Evolutionary conservation across 2,329 filamentous ascomycete species (phyloP), one percentile per base, ranked within the genome.

Genomic region (Aspergillus sp.): DNA sequence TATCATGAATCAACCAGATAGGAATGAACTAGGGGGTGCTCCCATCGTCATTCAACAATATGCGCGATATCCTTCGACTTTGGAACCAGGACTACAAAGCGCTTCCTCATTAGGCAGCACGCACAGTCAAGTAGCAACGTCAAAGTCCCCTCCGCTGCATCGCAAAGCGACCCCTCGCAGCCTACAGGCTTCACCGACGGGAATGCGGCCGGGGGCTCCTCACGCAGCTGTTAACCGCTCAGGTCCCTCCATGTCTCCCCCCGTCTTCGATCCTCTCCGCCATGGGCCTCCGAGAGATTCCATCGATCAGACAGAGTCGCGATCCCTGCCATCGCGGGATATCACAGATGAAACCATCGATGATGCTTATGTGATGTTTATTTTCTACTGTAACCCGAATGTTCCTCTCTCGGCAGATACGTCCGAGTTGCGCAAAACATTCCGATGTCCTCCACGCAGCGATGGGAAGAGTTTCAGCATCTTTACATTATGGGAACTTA

Each of bases 321-420:
- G 81, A 47, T 59, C 72, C 17, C 72, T 93, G 45, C 92, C 92
- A 7, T 77, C 84, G 50, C 83, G 81, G 57, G 76, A 84, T 55
- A 84, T 95, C 26, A 85, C 82, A 3, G 81, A 84, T 61, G 81
- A 82, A 2, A 88, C 81, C 11, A 86, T 96, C 58, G 89, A 92
- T 64, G 84, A 93, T 67, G 86, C 89, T 47, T 96, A 92, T 68
- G 86, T 92, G 54, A 73, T 78, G 60, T 96, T 96, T 69, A 88
- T 96, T 62, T 79, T 96, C 52, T 90, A 91, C 71, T 96, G 92
- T 78, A 96, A 96, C 69, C 92, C 92, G 4, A 85, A 83, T 41
- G 85, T 96, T 46, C 79, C 87, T 2, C 68, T 79, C n/a, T 80
- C 84, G 14, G 82, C 82, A 41, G 87, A 95, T 71, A 87, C 89